These are phyloP conservation scores for Novymonas esmeraldas DNA, from an alignment of 208 protist genomes.

Conservation along the genomic window DNA sequence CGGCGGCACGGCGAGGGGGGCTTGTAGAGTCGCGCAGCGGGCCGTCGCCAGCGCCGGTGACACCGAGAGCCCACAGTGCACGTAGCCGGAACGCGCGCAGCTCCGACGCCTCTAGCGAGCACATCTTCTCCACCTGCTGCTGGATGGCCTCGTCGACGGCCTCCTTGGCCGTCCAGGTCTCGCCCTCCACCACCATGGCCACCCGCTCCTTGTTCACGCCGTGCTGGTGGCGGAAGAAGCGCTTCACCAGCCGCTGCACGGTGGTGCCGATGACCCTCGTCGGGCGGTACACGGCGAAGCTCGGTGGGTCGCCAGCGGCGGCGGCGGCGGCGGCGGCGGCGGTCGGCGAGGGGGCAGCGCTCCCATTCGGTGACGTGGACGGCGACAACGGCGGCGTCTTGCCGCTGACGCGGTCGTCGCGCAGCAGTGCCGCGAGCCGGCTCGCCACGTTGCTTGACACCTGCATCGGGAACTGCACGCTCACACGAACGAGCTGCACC, in stretches of 20 bases:
- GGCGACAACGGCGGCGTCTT: not conserved
- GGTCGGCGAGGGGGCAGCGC: not conserved
- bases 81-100: constrained; percentile 39
- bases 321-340: not conserved
- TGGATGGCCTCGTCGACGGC: constrained; percentile 62
- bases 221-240: constrained; percentile 67
- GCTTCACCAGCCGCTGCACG: constrained; percentile 51
- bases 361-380: not conserved
- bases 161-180: constrained; percentile 69
- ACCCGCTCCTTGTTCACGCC: constrained; percentile 61
- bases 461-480: constrained; percentile 29
- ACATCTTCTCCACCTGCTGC: constrained; percentile 63
- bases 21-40: constrained; percentile 10
- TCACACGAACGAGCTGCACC: constrained; percentile 38
- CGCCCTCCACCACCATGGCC: constrained; percentile 60
- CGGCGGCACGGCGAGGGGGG: constrained; percentile 1
- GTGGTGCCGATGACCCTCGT: constrained; percentile 46
- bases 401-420: not conserved
- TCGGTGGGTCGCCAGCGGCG: constrained; percentile 7
- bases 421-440: constrained; percentile 25
- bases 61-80: constrained; percentile 15
- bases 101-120: constrained; percentile 38
- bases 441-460: constrained; percentile 26
- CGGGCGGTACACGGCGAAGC: constrained; percentile 29
- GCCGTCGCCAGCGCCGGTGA: constrained; percentile 6